Evolutionary conservation across 805 yeast genomes (phyloP).

Genomic region (Candida krabiensis): DNA sequence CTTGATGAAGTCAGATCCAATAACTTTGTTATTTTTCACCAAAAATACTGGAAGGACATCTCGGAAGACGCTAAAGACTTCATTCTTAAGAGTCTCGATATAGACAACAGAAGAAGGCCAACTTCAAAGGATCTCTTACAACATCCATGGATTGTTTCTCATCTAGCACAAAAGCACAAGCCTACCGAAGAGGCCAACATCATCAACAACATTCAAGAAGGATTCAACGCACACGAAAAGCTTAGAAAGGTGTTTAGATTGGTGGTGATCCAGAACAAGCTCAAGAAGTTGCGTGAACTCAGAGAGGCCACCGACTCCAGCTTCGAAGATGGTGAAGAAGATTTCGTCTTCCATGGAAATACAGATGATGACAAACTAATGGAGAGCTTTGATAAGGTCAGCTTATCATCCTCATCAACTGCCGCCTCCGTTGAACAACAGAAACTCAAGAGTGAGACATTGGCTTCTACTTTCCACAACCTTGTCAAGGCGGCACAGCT

Average conservation of each 20-base stretch:
- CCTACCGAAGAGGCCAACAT: constrained; percentile 51
- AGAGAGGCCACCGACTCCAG: constrained; percentile 53
- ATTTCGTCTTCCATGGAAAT: constrained; percentile 30
- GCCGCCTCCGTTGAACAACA: constrained; percentile 6
- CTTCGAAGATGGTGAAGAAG: constrained; percentile 33
- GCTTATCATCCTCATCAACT: not conserved
- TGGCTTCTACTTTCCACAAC: constrained; percentile 32
- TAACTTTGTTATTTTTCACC: constrained; percentile 79
- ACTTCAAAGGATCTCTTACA: constrained; percentile 62
- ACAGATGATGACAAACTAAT: constrained; percentile 46
- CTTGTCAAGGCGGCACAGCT: constrained; percentile 33
- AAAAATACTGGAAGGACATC: constrained; percentile 81
- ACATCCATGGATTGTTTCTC: constrained; percentile 74
- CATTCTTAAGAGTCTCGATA: constrained; percentile 66
- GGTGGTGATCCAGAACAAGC: constrained; percentile 77
- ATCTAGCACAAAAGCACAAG: constrained; percentile 24
- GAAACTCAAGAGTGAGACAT: constrained; percentile 25
- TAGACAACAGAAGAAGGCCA: constrained; percentile 67
- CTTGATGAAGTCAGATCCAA: constrained; percentile 74
- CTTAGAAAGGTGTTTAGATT: constrained; percentile 84
- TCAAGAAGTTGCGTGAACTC: constrained; percentile 64
- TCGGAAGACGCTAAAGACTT: constrained; percentile 80
- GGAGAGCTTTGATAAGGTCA: constrained; percentile 22
- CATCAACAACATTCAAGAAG: constrained; percentile 76
- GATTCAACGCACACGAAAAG: constrained; percentile 80